Evolutionary conservation across 2,329 filamentous ascomycete species (phyloP), one percentile per base, ranked within the genome.

Genomic region (Colletotrichum theobromicola): DNA sequence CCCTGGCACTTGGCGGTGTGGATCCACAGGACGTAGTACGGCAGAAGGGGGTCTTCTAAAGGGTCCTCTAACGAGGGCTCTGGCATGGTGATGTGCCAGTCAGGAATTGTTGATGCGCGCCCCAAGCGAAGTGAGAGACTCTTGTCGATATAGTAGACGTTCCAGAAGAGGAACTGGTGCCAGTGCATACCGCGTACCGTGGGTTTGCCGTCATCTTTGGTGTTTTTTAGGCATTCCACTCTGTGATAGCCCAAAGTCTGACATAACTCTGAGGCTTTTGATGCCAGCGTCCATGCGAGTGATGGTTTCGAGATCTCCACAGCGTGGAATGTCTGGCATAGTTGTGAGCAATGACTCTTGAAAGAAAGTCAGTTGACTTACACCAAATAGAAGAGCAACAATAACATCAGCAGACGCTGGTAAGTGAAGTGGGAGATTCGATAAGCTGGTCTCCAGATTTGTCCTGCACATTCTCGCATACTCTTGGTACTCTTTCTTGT

Each of bases 141-240:
- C 70, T 90, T 91, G 74, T 92, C 88, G n/a, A 91, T 81, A 63
- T 88, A 86, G 75, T 92, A 92, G 0, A 89, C 81, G 55, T 83
- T 85, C 91, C 91, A 93, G 78, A 93, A 93, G 9, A 92, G 77
- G 2, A 85, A 74, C 18, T 74, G 72, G 63, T 76, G 5, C 80
- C 83, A 77, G 83, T 85, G 78, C 81, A 77, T 80, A 71, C 57
- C 79, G 76, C 62, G 77, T 77, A 32, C 79, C 72, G 2, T 78
- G 7, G 72, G 68, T 21, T 67, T 72, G 1, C 13, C 55, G 21
- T 77, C 46, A 61, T 73, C 72, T 79, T 79, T 65, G 75, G 64
- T 32, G 76, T 78, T 77, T 75, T 82, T 32, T 72, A 79, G 34
- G 78, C 77, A 37, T 76, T 66, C 72, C 7, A 15, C 55, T 26